Conservation (phyloP, 164 flowering plant genomes). For the Piper longum region DNA sequence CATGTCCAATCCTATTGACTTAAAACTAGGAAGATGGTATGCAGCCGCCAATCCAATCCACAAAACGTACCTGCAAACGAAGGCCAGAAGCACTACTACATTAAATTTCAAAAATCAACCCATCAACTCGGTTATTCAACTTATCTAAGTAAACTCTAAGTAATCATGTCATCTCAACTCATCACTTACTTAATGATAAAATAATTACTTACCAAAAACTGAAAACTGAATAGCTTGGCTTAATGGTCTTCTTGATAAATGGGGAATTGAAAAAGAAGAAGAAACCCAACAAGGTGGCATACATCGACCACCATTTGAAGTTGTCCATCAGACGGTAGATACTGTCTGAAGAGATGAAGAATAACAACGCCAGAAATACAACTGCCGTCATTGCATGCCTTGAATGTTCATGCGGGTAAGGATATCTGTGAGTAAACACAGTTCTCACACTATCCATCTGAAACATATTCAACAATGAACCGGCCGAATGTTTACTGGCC, state of each 20-base stretch:
- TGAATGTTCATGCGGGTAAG: constrained; percentile 97
- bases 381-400: constrained; percentile 79
- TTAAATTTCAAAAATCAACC: too few species aligned
- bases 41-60: constrained; percentile 93
- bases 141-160: not conserved
- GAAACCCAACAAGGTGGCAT: constrained; percentile 83
- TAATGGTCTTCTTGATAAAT: constrained; percentile 81
- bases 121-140: too few species aligned
- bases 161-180: not conserved
- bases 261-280: constrained; percentile 98
- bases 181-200: not conserved
- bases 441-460: constrained; percentile 88
- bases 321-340: constrained; percentile 82
- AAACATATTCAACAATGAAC: constrained; percentile 40
- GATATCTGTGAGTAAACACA: constrained; percentile 60
- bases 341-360: constrained; percentile 93
- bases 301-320: constrained; percentile 99
- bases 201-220: constrained; percentile 65
- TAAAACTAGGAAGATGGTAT: constrained; percentile 98
- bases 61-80: constrained; percentile 61
- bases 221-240: constrained; percentile 94
- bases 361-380: constrained; percentile 76
- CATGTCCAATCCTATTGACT: constrained; percentile 99
- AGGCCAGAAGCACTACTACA: not conserved
- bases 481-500: constrained; percentile 30